phyloP scores from a whole-genome alignment of 106 monocot genomes.

The Dendrobium officinale region DNA sequence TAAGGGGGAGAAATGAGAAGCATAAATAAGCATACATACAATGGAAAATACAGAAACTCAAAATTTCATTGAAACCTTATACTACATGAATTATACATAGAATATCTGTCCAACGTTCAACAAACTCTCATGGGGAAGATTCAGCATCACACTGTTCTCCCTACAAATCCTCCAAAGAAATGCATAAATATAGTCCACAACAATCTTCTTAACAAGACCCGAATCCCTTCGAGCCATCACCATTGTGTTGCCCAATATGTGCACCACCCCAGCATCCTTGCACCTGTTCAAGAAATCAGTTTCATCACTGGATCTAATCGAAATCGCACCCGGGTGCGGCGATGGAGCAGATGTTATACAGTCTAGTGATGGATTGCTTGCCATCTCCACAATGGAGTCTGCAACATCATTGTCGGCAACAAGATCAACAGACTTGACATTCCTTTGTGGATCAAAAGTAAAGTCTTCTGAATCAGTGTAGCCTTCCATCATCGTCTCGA shows the following conservation, averaged over 20 bases:
- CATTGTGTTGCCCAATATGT: conserved; percentile 82
- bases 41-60: no score
- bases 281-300: conserved; percentile 67
- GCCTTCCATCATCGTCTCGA: conserved; percentile 86
- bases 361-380: conserved; percentile 23
- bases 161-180: conserved; percentile 84
- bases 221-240: conserved; percentile 62
- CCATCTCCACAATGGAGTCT: background rate
- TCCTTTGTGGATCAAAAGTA: conserved; percentile 4
- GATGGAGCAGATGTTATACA: conserved; percentile 40
- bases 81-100: conserved; percentile 41
- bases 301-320: conserved; percentile 26
- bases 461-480: conserved; percentile 60
- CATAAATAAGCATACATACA: no score
- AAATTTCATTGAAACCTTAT: no score
- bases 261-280: conserved; percentile 80
- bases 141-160: conserved; percentile 74
- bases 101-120: conserved; percentile 82
- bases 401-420: background rate
- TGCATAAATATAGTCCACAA: conserved; percentile 67
- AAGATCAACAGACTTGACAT: conserved; percentile 5
- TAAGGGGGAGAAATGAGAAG: no score
- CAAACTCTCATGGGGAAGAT: conserved; percentile 88
- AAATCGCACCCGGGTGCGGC: background rate
- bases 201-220: conserved; percentile 45